These are phyloP conservation scores for Colletotrichum sp. DNA, from an alignment of 2,329 filamentous ascomycete genomes.

Conservation along the genomic window DNA sequence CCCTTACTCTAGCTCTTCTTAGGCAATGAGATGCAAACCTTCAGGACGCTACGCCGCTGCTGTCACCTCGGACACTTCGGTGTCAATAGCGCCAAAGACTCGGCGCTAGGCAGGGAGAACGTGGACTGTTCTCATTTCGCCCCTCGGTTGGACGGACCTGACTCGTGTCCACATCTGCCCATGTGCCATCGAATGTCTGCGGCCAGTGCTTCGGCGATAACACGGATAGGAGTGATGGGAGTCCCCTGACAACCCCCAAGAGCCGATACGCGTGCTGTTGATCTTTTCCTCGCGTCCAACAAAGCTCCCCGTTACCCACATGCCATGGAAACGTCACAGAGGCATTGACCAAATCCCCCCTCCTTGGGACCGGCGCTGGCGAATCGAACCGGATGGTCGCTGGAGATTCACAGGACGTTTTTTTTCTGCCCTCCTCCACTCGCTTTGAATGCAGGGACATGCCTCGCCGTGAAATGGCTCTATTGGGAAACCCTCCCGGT, in stretches of 20 bases:
- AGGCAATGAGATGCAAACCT: background rate
- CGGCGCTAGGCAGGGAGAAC: background rate
- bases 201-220: slow-evolving; percentile 1
- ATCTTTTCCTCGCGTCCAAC: background rate
- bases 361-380: background rate
- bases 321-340: background rate
- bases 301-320: background rate
- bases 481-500: background rate
- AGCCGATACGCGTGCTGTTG: background rate
- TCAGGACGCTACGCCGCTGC: background rate
- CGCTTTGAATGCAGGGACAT: background rate
- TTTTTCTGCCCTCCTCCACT: background rate
- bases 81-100: background rate
- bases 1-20: background rate
- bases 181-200: background rate
- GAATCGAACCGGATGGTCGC: background rate
- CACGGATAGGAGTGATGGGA: background rate
- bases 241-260: background rate
- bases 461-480: background rate
- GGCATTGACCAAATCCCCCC: background rate
- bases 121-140: background rate
- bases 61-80: background rate
- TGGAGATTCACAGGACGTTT: background rate
- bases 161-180: background rate
- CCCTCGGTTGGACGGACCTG: background rate